Evolutionary conservation across 306 rosid species (phyloP).

Genomic region (Ochetophila trinervis): DNA sequence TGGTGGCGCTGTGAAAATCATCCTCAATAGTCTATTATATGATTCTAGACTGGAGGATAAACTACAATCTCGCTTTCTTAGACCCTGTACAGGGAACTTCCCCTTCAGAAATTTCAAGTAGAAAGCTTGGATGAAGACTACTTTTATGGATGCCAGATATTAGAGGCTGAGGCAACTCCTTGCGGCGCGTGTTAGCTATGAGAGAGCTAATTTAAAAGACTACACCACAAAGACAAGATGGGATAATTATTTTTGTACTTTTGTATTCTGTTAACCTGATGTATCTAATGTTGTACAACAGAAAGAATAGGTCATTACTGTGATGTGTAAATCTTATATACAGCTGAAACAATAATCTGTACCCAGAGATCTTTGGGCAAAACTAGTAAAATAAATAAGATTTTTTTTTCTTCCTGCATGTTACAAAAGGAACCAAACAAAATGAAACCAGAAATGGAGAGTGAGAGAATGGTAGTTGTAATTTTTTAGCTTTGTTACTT

Average conservation of each 20-base stretch:
- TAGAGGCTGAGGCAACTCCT: constrained; percentile 1
- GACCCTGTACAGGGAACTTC: constrained; percentile 13
- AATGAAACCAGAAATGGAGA: no score
- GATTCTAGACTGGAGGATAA: not conserved
- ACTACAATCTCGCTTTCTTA: not conserved
- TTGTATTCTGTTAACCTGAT: constrained; percentile 10
- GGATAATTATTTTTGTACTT: not conserved
- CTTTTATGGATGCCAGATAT: constrained; percentile 20
- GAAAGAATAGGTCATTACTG: no score
- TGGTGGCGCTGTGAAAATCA: constrained; percentile 9
- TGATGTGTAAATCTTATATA: no score
- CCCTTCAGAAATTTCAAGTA: not conserved
- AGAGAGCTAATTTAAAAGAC: constrained; percentile 21
- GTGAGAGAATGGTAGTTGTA: no score
- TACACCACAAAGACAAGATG: constrained; percentile 18
- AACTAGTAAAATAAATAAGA: no score
- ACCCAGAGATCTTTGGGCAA: no score
- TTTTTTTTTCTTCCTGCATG: no score
- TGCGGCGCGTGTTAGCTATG: constrained; percentile 26
- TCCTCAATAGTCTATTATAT: not conserved
- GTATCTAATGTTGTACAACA: constrained; percentile 18
- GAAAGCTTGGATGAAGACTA: not conserved
- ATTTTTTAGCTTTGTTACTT: no score
- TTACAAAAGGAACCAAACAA: no score
- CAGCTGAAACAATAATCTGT: no score